Evolutionary conservation across 257 asterid species (phyloP), one percentile per base, ranked within the genome.

Genomic region (Avicennia marina): DNA sequence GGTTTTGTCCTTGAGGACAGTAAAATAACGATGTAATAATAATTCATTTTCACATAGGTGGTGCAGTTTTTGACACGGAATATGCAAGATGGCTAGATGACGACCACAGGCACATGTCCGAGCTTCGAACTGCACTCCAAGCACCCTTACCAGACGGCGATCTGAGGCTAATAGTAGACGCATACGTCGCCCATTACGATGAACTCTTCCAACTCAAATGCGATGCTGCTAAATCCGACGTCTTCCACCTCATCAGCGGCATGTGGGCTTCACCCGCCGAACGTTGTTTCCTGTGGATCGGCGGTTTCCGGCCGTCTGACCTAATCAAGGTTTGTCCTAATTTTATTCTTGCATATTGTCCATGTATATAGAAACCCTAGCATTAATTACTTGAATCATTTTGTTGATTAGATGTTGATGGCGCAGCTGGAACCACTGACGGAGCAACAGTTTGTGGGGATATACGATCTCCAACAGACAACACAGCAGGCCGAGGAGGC

Each of bases 401-500:
- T n/a, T n/a, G n/a, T 29, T 56, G 31, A 50, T 63, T 64, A 91
- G 98, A 83, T 91, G 95, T 62, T 91, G 32, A 75, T 81, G 18
- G 48, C 78, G 11, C 97, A 88, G 58, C 41, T 91, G 63, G 97
- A 88, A 70, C 93, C 94, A 2, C 65, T 91, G 46, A 88, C 98
- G 22, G 97, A 91, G 81, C 95, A 91, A 46, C 98, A 91, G 69
- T 42, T 86, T 1, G 74, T 86, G 75, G 98, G 95, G 60, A 86
- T 91, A 27, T 91, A 81, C 53, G 78, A 89, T 15, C 94, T 91
- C 2, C 98, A 91, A 62, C 98, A 91, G 57, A 81, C 97, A 0
- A 75, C 95, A 0, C 95, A 85, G 69, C 97, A 83, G 56, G 95
- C 95, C 2, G 98, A 91, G 76, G 98, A 88, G 66, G 98, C 95